Evolutionary conservation across 805 yeast genomes (phyloP), one percentile per base, ranked within the genome.

Genomic region (Zygotorulaspora danielsina): DNA sequence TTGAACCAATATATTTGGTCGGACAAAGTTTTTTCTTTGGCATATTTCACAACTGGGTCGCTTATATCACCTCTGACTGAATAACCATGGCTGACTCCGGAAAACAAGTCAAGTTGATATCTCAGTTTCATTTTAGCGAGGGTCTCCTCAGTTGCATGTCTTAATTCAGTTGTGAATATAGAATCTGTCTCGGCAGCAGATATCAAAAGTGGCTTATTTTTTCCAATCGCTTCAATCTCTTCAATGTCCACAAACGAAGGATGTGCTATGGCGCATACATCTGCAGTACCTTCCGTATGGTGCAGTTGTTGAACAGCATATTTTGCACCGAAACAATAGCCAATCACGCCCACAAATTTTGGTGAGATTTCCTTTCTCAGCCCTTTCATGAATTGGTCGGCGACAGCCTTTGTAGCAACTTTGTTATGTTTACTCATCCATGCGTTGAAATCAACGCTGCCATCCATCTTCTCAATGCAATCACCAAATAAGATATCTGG

Each of bases 321-420:
- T 61, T 79, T 83, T 28, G 86, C 95, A 58, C 96, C 96, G 48
- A 70, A 87, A 65, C 96, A 87, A 67, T 86, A 79, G 17, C 96
- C 96, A 42, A 81, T 64, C 15, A 76, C 75, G 30, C 73, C 78
- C 16, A 81, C 44, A 48, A 69, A 76, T 37, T 66, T 59, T 12
- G 76, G 75, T n/a, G 63, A 63, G 39, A 62, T 58, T 41, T 72
- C 73, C 19, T 57, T 51, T 44, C 66, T 73, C 41, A 82, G 61
- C 6, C 54, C 55, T 2, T 57, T 51, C 43, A 81, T 54, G 50
- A 73, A 82, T 4, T 59, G 61, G 25, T 71, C 71, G 30, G 77
- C 72, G 30, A 78, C 57, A 12, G 75, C 75, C 24, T 53, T 53
- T 12, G 79, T 72, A 22, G 63, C 57, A n/a, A 70, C 78, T 29